Evolutionary conservation across 192 early-diverging fungal species (phyloP).

Genomic region (Rhizoclosmatium sp.): DNA sequence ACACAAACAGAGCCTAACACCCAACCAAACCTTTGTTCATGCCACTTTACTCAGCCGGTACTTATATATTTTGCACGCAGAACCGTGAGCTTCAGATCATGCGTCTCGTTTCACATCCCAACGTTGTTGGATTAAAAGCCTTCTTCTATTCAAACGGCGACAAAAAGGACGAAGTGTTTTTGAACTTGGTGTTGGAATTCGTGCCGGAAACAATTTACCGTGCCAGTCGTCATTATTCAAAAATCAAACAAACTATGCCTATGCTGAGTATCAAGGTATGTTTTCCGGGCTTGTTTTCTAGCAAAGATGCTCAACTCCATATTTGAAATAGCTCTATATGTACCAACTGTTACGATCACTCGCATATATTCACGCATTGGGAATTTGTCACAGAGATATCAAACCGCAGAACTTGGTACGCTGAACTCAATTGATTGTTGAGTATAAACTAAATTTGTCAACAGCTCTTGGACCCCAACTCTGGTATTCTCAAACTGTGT

Average conservation of each 20-base stretch:
- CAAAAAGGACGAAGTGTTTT: slow-evolving; percentile 92
- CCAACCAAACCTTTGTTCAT: no score
- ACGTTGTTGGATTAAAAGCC: slow-evolving; percentile 88
- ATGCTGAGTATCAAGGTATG: slow-evolving; percentile 85
- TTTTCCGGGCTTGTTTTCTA: background rate
- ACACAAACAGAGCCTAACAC: no score
- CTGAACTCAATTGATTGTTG: background rate
- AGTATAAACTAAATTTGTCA: background rate
- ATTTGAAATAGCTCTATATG: slow-evolving; percentile 82
- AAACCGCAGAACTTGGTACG: slow-evolving; percentile 95
- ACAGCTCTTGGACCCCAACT: slow-evolving; percentile 82
- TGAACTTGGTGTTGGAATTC: slow-evolving; percentile 95
- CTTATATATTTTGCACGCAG: slow-evolving; percentile 44
- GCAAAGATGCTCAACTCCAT: background rate
- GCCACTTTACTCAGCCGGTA: no score
- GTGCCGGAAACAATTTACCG: slow-evolving; percentile 98
- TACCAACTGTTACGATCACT: slow-evolving; percentile 98
- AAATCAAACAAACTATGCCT: slow-evolving; percentile 95
- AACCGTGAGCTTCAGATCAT: slow-evolving; percentile 95
- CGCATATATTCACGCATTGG: slow-evolving; percentile 95
- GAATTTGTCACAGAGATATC: slow-evolving; percentile 99
- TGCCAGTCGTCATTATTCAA: slow-evolving; percentile 88
- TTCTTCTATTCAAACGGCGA: slow-evolving; percentile 98
- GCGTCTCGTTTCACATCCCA: slow-evolving; percentile 90
- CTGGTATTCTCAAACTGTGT: slow-evolving; percentile 95